A percentile compares a stretch with the other conserved stretches of the same genome.
Conservation (phyloP, 768 basidiomycete genomes). For the Kwoniella dendrophila region DNA sequence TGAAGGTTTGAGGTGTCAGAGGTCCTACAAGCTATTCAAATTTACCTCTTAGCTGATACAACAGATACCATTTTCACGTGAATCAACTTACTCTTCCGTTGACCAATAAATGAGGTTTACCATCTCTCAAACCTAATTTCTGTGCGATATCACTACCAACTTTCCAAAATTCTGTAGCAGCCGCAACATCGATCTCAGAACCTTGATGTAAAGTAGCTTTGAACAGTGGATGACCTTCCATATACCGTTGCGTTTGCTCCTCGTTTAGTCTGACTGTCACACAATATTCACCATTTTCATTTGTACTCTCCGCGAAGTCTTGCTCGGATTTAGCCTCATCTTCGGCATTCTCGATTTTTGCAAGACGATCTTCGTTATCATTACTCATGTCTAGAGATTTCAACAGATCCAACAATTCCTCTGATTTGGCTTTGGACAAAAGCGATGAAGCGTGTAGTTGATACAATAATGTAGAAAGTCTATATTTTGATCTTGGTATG, state of each 20-base stretch:
- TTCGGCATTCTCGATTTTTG: background rate
- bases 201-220: constrained; percentile 30
- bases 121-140: constrained; percentile 65
- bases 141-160: constrained; percentile 57
- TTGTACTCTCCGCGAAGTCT: background rate
- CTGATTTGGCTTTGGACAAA: constrained; percentile 29
- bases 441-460: constrained; percentile 35
- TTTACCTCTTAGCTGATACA: constrained; percentile 6
- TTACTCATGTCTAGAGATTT: constrained; percentile 34
- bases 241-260: constrained; percentile 4
- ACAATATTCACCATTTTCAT: constrained; percentile 1
- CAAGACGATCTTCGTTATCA: constrained; percentile 24
- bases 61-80: background rate
- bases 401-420: constrained; percentile 42
- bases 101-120: constrained; percentile 67
- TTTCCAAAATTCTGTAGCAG: constrained; percentile 49
- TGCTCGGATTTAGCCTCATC: background rate
- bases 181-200: constrained; percentile 30
- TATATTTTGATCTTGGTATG: constrained; percentile 56
- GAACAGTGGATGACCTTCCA: constrained; percentile 26
- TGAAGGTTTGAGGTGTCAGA: constrained; percentile 65
- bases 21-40: constrained; percentile 72
- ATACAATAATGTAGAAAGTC: constrained; percentile 50
- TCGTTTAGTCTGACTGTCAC: background rate
- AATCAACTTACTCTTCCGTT: constrained; percentile 84